These are phyloP conservation scores for Ascochyta rabiei DNA, from an alignment of 2,329 filamentous ascomycete genomes.

Conservation along the genomic window DNA sequence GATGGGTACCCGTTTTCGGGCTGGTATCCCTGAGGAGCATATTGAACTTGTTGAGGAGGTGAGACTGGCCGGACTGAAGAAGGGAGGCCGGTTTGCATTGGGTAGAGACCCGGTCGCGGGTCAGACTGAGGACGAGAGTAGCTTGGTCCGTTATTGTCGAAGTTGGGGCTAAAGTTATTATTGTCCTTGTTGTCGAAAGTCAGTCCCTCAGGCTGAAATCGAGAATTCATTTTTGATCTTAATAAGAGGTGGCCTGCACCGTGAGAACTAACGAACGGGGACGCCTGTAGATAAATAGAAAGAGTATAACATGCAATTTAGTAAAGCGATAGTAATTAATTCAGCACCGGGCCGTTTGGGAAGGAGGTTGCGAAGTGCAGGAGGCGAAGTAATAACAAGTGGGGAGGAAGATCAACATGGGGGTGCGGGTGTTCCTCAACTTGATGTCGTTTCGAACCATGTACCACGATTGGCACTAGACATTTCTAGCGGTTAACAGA, in stretches of 20 bases:
- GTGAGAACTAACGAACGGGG: slow-evolving; percentile 25
- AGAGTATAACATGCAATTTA: slow-evolving; percentile 21
- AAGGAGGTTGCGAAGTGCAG: slow-evolving; percentile 23
- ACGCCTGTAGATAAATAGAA: slow-evolving; percentile 22
- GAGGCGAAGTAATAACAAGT: slow-evolving; percentile 34
- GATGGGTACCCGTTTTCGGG: slow-evolving; percentile 2
- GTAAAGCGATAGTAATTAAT: slow-evolving; percentile 19
- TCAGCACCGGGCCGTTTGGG: slow-evolving; percentile 34
- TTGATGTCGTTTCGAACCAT: slow-evolving; percentile 38
- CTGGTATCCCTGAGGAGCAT: slow-evolving; percentile 19
- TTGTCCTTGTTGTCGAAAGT: slow-evolving; percentile 33
- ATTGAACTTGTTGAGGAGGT: slow-evolving; percentile 23
- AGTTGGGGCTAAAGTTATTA: slow-evolving; percentile 29
- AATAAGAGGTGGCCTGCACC: slow-evolving; percentile 42
- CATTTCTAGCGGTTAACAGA: slow-evolving; percentile 33
- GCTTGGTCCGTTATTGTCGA: slow-evolving; percentile 19
- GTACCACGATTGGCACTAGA: slow-evolving; percentile 29
- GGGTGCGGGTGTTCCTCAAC: slow-evolving; percentile 18
- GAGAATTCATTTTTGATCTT: slow-evolving; percentile 38
- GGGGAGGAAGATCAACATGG: slow-evolving; percentile 26
- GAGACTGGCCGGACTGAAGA: slow-evolving; percentile 21
- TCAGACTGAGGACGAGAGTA: slow-evolving; percentile 21
- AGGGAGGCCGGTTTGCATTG: slow-evolving; percentile 19
- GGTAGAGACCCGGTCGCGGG: slow-evolving; percentile 21
- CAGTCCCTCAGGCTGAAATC: slow-evolving; percentile 35